phyloP scores from a whole-genome alignment of 371 early-diverging fungal genomes.

The Haplosporangium sp. region DNA sequence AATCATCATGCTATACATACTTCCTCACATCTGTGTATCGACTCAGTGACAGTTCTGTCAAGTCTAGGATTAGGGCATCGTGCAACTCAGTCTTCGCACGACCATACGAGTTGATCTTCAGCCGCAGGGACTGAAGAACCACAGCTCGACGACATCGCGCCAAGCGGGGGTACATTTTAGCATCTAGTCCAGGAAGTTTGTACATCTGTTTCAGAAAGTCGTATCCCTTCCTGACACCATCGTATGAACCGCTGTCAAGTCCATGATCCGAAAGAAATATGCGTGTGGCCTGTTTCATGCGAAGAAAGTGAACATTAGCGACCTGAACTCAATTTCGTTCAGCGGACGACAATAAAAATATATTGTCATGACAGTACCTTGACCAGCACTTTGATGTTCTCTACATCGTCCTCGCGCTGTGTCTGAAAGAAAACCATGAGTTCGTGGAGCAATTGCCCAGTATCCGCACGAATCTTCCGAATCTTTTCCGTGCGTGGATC shows the following conservation, averaged over 20 bases:
- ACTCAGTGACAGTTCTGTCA: conserved; percentile 74
- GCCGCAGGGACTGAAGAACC: conserved; percentile 68
- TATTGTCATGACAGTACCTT: conserved; percentile 44
- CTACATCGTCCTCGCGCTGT: conserved; percentile 80
- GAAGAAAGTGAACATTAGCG: neutral
- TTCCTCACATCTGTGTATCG: conserved; percentile 82
- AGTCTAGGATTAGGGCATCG: conserved; percentile 63
- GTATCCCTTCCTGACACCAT: conserved; percentile 65
- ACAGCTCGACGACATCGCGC: conserved; percentile 59
- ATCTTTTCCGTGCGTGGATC: conserved; percentile 63
- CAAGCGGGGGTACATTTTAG: conserved; percentile 35
- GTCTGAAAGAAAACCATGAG: conserved; percentile 63
- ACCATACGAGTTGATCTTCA: conserved; percentile 69
- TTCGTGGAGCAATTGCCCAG: conserved; percentile 67
- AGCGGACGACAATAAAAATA: neutral
- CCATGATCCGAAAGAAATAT: conserved; percentile 76
- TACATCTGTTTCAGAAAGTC: conserved; percentile 67
- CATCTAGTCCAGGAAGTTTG: conserved; percentile 55
- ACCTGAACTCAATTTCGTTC: neutral
- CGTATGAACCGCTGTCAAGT: conserved; percentile 64
- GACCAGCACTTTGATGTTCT: conserved; percentile 75
- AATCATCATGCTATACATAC: conserved; percentile 32
- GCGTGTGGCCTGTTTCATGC: conserved; percentile 56
- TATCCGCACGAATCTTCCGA: conserved; percentile 60
- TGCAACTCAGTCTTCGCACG: conserved; percentile 59